Evolutionary conservation across 1,284 basidiomycete species (phyloP), one percentile per base, ranked within the genome.

Genomic region (Meripilus lineatus): DNA sequence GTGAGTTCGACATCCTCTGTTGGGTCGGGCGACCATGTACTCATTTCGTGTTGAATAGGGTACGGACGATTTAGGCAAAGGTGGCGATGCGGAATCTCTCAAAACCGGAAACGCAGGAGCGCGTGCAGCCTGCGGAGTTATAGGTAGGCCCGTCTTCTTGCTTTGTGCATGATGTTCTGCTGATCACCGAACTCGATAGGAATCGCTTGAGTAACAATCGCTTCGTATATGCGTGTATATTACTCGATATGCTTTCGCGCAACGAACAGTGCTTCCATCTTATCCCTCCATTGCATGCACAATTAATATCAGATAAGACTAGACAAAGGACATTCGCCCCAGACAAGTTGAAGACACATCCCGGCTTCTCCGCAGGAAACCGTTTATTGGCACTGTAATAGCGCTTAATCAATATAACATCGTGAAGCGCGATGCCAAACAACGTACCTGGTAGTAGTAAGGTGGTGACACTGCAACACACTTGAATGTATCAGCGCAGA

Each of bases 61-160:
- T 14, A 74, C 72, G 14, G 87, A 90, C 58, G 87, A 90, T 58
- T 73, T 89, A 49, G 87, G 87, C 14, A 70, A 65, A 52, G 84
- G 84, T n/a, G 70, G 65, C 32, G 72, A 83, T 58, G 66, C 74
- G 17, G 84, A 86, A 52, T 84, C 81, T 24, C 65, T 80, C 45
- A 84, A 77, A 61, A 88, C 83, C 13, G 87, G 86, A 15, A 85
- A 88, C 58, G 81, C 86, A 18, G 84, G 84, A 40, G 79, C 70
- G 35, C 70, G 84, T 46, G 72, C 78, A 26, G 84, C 84, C 17
- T 89, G 86, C 57, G 87, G 86, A 56, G 77, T 89, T 44, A 84
- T 89, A 55, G 83, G 81, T 79, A 62, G 40, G 66, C 50, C 47
- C 44, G 25, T 18, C 13, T 39, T 25, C 7, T 23, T 17, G 28